A percentile compares a stretch with the other conserved stretches of the same genome.
phyloP scores from a whole-genome alignment of 441 rosid species.

The Melastoma candidum region DNA sequence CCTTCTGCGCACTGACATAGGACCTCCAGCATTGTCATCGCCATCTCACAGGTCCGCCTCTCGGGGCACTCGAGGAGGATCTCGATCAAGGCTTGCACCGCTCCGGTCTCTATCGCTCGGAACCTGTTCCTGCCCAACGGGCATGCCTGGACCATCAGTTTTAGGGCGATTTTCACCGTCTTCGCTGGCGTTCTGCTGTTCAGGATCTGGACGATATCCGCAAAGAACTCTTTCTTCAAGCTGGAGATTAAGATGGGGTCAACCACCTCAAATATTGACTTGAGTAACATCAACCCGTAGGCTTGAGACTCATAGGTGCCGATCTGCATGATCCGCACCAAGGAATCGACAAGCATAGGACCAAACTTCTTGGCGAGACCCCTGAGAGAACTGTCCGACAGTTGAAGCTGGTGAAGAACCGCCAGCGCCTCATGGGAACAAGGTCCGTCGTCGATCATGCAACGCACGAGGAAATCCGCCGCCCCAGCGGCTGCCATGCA shows the following conservation, averaged over 20 bases:
- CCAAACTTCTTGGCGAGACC: slow-evolving; percentile 5
- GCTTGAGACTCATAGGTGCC: slow-evolving; percentile 34
- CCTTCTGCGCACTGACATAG: slow-evolving; percentile 46
- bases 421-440: slow-evolving; percentile 33
- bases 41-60: slow-evolving; percentile 27
- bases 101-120: slow-evolving; percentile 38
- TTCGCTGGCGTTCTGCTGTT: slow-evolving; percentile 30
- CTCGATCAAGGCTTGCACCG: slow-evolving; percentile 25
- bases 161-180: slow-evolving; percentile 32
- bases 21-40: slow-evolving; percentile 24
- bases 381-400: slow-evolving; percentile 22
- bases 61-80: slow-evolving; percentile 31
- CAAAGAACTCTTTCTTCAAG: slow-evolving; percentile 20
- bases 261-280: slow-evolving; percentile 20
- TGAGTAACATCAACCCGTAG: slow-evolving; percentile 24
- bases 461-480: slow-evolving; percentile 1
- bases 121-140: slow-evolving; percentile 55
- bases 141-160: slow-evolving; percentile 33
- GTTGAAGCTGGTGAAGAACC: slow-evolving; percentile 25
- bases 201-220: slow-evolving; percentile 24
- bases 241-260: slow-evolving; percentile 30
- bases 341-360: slow-evolving; percentile 20
- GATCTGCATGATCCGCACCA: slow-evolving; percentile 22
- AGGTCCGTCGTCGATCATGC: no score
- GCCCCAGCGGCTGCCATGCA: slow-evolving; percentile 17